Evolutionary conservation across 306 rosid species (phyloP).

Genomic region (Rosa multiflora): DNA sequence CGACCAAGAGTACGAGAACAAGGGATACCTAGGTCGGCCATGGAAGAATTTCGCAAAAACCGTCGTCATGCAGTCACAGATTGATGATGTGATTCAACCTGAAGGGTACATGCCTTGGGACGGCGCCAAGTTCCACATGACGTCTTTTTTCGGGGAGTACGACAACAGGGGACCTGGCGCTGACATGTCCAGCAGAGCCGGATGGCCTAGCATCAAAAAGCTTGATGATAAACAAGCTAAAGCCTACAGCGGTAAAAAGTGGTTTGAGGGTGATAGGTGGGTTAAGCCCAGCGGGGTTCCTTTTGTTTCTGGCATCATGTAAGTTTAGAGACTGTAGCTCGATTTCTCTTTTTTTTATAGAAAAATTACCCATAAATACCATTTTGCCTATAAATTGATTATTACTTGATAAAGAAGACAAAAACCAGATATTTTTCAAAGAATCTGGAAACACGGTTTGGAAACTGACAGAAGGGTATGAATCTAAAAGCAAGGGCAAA

Average conservation of each 20-base stretch:
- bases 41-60: conserved; percentile 26
- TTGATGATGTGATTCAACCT: conserved; percentile 6
- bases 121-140: background rate
- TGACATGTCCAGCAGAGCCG: conserved; percentile 8
- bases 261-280: conserved; percentile 13
- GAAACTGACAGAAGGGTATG: too few species aligned
- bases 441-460: too few species aligned
- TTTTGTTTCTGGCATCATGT: conserved; percentile 1
- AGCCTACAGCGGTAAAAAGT: background rate
- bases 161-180: conserved; percentile 17
- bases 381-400: too few species aligned
- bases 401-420: too few species aligned
- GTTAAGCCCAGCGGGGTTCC: conserved; percentile 15
- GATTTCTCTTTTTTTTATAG: too few species aligned
- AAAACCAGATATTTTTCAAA: too few species aligned
- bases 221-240: background rate
- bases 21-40: conserved; percentile 35
- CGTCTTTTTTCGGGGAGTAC: conserved; percentile 6
- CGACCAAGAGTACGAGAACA: conserved; percentile 8
- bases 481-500: too few species aligned
- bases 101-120: conserved; percentile 23
- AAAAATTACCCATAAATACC: too few species aligned
- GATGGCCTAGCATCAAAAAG: conserved; percentile 5
- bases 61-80: conserved; percentile 18
- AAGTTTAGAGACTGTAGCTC: background rate